Conservation (phyloP, 139 green algal genomes). For the Tetraselmis striata region DNA sequence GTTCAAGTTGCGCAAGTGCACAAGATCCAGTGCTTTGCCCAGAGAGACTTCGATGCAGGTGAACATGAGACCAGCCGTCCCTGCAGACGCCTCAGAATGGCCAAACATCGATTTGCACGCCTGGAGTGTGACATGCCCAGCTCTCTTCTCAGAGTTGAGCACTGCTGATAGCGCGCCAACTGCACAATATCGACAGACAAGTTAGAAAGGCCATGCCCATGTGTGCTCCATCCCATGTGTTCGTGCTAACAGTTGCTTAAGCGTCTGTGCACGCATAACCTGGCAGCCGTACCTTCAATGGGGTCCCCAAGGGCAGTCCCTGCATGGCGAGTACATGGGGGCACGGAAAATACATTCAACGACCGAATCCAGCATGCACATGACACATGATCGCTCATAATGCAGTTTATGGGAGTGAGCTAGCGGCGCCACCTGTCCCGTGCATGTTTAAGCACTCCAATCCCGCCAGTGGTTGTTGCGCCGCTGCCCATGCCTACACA, state of each 20-base stretch:
- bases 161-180: neutral
- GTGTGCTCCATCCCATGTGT: too few relatives aligned
- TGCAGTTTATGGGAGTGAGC: too few relatives aligned
- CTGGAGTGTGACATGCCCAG: neutral
- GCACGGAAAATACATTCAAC: too few relatives aligned
- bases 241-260: too few relatives aligned
- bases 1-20: neutral
- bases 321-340: too few relatives aligned
- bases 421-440: slow-evolving; percentile 3
- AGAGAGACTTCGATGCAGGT: neutral
- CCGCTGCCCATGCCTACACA: slow-evolving; percentile 7
- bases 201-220: too few relatives aligned
- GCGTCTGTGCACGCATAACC: too few relatives aligned
- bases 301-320: slow-evolving; percentile 55
- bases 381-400: too few relatives aligned
- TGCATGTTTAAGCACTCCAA: neutral
- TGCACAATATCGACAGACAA: too few relatives aligned
- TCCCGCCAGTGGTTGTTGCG: neutral
- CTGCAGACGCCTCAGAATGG: slow-evolving; percentile 10
- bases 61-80: neutral
- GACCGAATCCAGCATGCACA: too few relatives aligned
- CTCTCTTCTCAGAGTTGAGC: neutral
- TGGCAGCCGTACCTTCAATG: too few relatives aligned
- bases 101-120: slow-evolving; percentile 14
- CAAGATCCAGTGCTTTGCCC: neutral